Conservation (phyloP, 306 rosid genomes). For the Quercus agrifolia region DNA sequence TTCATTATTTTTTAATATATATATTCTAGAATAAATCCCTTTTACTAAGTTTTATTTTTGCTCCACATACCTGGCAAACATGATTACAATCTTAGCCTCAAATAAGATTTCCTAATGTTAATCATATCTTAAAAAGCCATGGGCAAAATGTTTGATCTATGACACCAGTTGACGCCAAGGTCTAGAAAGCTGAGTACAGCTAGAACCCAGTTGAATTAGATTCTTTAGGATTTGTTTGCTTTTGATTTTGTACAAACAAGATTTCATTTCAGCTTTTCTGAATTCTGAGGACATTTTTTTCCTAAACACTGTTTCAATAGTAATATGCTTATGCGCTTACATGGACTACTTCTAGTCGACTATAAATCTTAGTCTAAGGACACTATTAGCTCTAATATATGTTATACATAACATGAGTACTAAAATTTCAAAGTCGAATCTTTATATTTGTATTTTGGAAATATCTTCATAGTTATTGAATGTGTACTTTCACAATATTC, state of each 20-base stretch:
- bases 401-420: not conserved
- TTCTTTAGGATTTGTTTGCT: conserved; percentile 39
- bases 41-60: conserved; percentile 27
- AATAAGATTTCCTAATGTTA: conserved; percentile 33
- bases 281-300: conserved; percentile 25
- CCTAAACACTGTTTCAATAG: conserved; percentile 15
- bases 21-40: not conserved
- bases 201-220: conserved; percentile 45
- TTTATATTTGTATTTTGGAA: not conserved
- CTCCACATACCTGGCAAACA: conserved; percentile 37
- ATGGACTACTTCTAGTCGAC: conserved; percentile 3
- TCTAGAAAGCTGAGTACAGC: conserved; percentile 69
- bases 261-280: conserved; percentile 22
- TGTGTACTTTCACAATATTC: not conserved
- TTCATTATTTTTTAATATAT: conserved; percentile 7
- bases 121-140: conserved; percentile 54
- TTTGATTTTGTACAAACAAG: conserved; percentile 7
- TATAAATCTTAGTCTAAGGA: not conserved
- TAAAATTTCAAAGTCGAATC: not conserved
- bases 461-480: not conserved
- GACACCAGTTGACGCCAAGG: conserved; percentile 48
- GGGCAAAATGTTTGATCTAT: conserved; percentile 44
- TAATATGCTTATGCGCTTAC: conserved; percentile 13
- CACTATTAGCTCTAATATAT: not conserved
- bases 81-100: conserved; percentile 48